These are phyloP conservation scores for Alternaria solani DNA, from an alignment of 2,329 filamentous ascomycete species.

Conservation along the genomic window DNA sequence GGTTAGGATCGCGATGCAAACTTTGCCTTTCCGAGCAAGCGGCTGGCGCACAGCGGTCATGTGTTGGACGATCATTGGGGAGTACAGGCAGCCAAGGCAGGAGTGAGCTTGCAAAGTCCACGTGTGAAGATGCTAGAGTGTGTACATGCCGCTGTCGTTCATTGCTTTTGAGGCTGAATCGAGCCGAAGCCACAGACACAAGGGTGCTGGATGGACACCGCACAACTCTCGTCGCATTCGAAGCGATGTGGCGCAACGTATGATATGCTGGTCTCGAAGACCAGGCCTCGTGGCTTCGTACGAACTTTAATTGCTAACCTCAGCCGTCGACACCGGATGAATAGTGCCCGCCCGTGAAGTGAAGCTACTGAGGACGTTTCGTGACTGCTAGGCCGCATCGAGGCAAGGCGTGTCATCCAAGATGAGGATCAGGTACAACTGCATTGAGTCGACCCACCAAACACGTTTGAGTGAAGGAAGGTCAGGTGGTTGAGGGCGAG, in stretches of 20 bases:
- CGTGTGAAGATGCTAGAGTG: slow-evolving; percentile 7
- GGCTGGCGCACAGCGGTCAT: slow-evolving; percentile 11
- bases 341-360: slow-evolving; percentile 29
- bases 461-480: slow-evolving; percentile 25
- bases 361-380: slow-evolving; percentile 25
- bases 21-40: slow-evolving; percentile 14
- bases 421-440: slow-evolving; percentile 34
- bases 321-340: slow-evolving; percentile 20
- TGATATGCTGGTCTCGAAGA: slow-evolving; percentile 4
- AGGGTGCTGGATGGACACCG: slow-evolving; percentile 3
- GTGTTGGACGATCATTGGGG: slow-evolving; percentile 17
- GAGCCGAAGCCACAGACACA: background rate
- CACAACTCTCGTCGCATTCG: slow-evolving; percentile 2
- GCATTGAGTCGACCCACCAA: slow-evolving; percentile 31
- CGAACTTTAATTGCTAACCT: slow-evolving; percentile 18
- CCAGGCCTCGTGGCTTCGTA: slow-evolving; percentile 18
- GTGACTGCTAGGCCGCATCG: slow-evolving; percentile 21
- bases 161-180: slow-evolving; percentile 3
- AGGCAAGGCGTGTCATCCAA: slow-evolving; percentile 20
- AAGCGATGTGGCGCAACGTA: slow-evolving; percentile 8
- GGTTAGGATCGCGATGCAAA: slow-evolving; percentile 13
- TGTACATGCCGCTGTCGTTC: slow-evolving; percentile 5
- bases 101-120: slow-evolving; percentile 3
- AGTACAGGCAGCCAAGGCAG: slow-evolving; percentile 1
- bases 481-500: slow-evolving; percentile 9